Percentiles rank a stretch among this genome's conserved stretches.
Evolutionary conservation across 2,329 filamentous ascomycete species (phyloP).

Genomic region (Penicillium frequentans): DNA sequence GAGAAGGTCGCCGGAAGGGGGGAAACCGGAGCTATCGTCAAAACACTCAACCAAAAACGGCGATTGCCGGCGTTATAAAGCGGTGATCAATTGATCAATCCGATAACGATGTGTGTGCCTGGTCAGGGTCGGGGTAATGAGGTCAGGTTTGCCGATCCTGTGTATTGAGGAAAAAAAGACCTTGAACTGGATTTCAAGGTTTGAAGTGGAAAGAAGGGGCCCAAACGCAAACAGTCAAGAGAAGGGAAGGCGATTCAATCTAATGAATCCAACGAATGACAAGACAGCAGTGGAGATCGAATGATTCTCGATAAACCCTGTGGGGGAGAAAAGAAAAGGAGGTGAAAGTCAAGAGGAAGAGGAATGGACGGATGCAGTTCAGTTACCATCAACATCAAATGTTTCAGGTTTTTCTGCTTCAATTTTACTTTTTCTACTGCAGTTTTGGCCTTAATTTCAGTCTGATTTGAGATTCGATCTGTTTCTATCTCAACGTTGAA

Average conservation of each 20-base stretch:
- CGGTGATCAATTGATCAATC: slow-evolving; percentile 11
- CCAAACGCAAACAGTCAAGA: not conserved
- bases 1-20: slow-evolving; percentile 17
- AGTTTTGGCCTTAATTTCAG: not conserved
- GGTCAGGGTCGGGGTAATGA: slow-evolving; percentile 6
- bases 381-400: not conserved
- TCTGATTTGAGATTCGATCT: not conserved
- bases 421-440: not conserved
- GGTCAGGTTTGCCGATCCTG: slow-evolving; percentile 20
- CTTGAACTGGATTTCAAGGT: not conserved
- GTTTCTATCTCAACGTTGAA: not conserved
- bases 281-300: not conserved
- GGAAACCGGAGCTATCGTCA: slow-evolving; percentile 3
- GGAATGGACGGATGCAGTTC: slow-evolving; percentile 26
- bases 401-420: not conserved
- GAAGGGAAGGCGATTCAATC: not conserved
- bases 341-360: slow-evolving; percentile 14
- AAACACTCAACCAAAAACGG: not conserved
- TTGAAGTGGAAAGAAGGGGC: not conserved
- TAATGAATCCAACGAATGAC: not conserved
- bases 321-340: not conserved
- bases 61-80: not conserved
- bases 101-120: not conserved
- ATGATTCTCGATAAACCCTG: not conserved
- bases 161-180: not conserved